These are phyloP conservation scores for Aureobasidium pullulans DNA, from an alignment of 2,329 filamentous ascomycete genomes.

Conservation along the genomic window DNA sequence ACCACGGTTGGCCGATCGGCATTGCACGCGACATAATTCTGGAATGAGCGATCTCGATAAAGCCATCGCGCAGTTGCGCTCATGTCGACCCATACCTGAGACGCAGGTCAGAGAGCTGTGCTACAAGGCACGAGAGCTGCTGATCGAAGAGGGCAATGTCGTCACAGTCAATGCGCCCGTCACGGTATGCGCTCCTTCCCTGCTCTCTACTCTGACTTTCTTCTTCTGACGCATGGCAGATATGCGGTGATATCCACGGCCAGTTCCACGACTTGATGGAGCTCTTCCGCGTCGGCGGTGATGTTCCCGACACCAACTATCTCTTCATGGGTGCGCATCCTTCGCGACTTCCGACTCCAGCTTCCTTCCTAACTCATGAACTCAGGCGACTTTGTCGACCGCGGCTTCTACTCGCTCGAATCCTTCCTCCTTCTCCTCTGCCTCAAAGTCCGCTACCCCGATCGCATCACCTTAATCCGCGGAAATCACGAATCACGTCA, in stretches of 20 bases:
- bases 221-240: slow-evolving; percentile 40
- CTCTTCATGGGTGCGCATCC: slow-evolving; percentile 79
- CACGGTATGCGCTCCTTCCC: slow-evolving; percentile 53
- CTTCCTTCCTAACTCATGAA: not conserved
- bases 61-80: slow-evolving; percentile 92
- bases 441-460: slow-evolving; percentile 93
- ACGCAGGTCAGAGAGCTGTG: slow-evolving; percentile 91
- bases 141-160: slow-evolving; percentile 97
- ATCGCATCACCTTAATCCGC: slow-evolving; percentile 84
- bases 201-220: slow-evolving; percentile 36
- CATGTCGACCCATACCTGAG: slow-evolving; percentile 93
- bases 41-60: slow-evolving; percentile 88
- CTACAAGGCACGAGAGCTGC: slow-evolving; percentile 89
- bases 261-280: slow-evolving; percentile 98
- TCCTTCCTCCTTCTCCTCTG: slow-evolving; percentile 92
- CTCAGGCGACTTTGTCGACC: slow-evolving; percentile 91
- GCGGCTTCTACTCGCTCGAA: slow-evolving; percentile 95
- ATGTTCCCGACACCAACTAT: slow-evolving; percentile 93
- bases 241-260: slow-evolving; percentile 94
- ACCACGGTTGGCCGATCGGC: not conserved
- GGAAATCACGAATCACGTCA: slow-evolving; percentile 87
- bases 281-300: slow-evolving; percentile 85
- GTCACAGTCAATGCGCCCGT: slow-evolving; percentile 92
- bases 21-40: not conserved
- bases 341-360: no score